Conservation (phyloP, 1,284 basidiomycete genomes). For the Boletellus deceptivus region DNA sequence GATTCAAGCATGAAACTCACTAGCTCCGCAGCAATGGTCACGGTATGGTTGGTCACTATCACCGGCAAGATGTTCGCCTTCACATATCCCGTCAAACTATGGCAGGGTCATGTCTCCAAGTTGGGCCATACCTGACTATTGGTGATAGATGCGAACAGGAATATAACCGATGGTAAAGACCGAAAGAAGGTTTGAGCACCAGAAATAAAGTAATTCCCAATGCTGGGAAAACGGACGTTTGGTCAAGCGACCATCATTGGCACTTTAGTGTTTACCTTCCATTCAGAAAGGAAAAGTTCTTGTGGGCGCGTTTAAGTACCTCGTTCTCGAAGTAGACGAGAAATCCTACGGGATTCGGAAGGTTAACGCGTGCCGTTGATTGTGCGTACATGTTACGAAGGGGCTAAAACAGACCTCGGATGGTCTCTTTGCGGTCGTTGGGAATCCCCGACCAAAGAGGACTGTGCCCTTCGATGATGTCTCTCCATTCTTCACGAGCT, state of each 20-base stretch:
- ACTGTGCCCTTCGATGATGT: slow-evolving; percentile 90
- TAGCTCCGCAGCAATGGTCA: slow-evolving; percentile 95
- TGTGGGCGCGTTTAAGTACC: slow-evolving; percentile 83
- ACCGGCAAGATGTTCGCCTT: slow-evolving; percentile 84
- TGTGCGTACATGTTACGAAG: slow-evolving; percentile 2
- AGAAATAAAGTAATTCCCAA: slow-evolving; percentile 88
- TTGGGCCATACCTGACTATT: slow-evolving; percentile 53
- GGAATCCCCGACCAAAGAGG: slow-evolving; percentile 87
- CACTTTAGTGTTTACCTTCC: slow-evolving; percentile 55
- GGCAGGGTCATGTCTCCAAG: slow-evolving; percentile 12
- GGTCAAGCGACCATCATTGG: slow-evolving; percentile 8
- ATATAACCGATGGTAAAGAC: slow-evolving; percentile 91
- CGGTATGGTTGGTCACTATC: slow-evolving; percentile 93
- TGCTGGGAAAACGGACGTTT: slow-evolving; percentile 39
- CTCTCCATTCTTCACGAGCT: slow-evolving; percentile 88
- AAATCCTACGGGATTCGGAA: slow-evolving; percentile 55
- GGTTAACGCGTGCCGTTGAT: neutral
- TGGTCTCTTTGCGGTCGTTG: slow-evolving; percentile 87
- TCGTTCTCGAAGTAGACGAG: slow-evolving; percentile 89
- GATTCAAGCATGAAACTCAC: slow-evolving; percentile 42
- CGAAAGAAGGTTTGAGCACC: slow-evolving; percentile 86
- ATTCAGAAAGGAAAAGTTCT: slow-evolving; percentile 88
- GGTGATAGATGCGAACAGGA: slow-evolving; percentile 91
- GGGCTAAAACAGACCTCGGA: slow-evolving; percentile 58
- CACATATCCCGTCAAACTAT: slow-evolving; percentile 17